Evolutionary conservation across 1,284 basidiomycete species (phyloP).

Genomic region (Leccinum pallidistipes): DNA sequence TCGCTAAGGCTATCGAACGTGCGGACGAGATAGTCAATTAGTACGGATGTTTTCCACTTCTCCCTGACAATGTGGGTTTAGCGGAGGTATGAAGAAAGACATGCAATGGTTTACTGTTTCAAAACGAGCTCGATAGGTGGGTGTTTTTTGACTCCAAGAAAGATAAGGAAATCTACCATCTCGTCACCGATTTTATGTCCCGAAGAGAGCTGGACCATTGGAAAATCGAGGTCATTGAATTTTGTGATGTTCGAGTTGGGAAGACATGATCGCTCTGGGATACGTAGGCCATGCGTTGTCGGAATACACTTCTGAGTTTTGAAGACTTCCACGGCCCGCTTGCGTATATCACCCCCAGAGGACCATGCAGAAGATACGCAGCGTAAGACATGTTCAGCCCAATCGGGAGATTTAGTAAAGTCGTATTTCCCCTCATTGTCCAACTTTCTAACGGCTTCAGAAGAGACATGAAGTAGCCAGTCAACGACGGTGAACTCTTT

Average conservation of each 20-base stretch:
- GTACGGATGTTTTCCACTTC: slow-evolving; percentile 69
- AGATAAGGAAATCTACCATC: slow-evolving; percentile 71
- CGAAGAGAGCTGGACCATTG: slow-evolving; percentile 74
- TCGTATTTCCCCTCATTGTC: slow-evolving; percentile 52
- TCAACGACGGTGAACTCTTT: slow-evolving; percentile 71
- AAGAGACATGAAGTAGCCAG: slow-evolving; percentile 73
- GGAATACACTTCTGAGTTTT: slow-evolving; percentile 73
- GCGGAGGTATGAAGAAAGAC: background rate
- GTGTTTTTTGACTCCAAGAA: slow-evolving; percentile 81
- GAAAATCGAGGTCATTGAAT: slow-evolving; percentile 58
- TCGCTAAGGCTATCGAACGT: slow-evolving; percentile 43
- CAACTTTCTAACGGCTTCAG: slow-evolving; percentile 32
- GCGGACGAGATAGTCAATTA: slow-evolving; percentile 84
- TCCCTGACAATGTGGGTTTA: slow-evolving; percentile 47
- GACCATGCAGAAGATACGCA: slow-evolving; percentile 76
- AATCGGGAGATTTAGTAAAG: slow-evolving; percentile 62
- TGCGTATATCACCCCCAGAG: background rate
- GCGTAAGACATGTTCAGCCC: slow-evolving; percentile 78
- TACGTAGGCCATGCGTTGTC: slow-evolving; percentile 72
- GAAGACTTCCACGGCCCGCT: slow-evolving; percentile 57
- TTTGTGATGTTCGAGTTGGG: slow-evolving; percentile 26
- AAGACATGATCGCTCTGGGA: slow-evolving; percentile 81
- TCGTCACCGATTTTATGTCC: slow-evolving; percentile 61
- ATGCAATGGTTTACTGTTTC: slow-evolving; percentile 41
- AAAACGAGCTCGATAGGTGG: slow-evolving; percentile 84